These are phyloP conservation scores for Omphalotus guepiniiformis DNA, from an alignment of 768 basidiomycete species.

Conservation along the genomic window DNA sequence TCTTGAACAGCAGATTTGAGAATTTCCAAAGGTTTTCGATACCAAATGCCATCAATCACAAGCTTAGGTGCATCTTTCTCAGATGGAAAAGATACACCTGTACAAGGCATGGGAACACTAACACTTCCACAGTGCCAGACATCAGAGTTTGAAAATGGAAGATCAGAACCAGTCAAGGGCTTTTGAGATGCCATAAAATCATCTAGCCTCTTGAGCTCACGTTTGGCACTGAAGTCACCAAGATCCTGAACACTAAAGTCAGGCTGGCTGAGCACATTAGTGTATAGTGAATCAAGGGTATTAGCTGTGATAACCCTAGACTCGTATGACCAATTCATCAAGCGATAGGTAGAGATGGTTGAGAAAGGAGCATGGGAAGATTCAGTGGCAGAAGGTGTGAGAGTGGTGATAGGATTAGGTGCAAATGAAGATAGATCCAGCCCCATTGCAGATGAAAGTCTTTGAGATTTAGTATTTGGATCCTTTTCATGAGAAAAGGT, in stretches of 20 bases:
- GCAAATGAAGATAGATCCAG: too few relatives aligned
- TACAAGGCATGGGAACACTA: background rate
- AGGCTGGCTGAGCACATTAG: conserved; percentile 18
- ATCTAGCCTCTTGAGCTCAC: conserved; percentile 19
- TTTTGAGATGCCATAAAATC: background rate
- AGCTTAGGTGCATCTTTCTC: conserved; percentile 26
- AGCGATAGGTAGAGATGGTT: conserved; percentile 16
- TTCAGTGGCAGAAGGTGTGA: background rate
- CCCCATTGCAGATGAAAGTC: too few relatives aligned
- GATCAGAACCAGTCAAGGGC: background rate
- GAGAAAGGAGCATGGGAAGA: conserved; percentile 18
- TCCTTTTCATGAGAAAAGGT: background rate
- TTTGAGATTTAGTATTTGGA: too few relatives aligned
- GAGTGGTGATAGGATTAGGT: too few relatives aligned
- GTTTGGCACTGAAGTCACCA: conserved; percentile 12
- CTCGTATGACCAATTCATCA: conserved; percentile 22
- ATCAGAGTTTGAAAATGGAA: conserved; percentile 17
- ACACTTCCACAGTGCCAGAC: conserved; percentile 15
- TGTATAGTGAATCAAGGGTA: conserved; percentile 19
- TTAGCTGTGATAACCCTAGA: conserved; percentile 16
- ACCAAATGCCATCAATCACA: conserved; percentile 23
- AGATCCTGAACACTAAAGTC: conserved; percentile 22
- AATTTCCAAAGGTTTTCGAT: conserved; percentile 17
- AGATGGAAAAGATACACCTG: conserved; percentile 1
- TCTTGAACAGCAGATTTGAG: conserved; percentile 13